Evolutionary conservation across 768 basidiomycete species (phyloP).

Genomic region (Daedalea quercina): DNA sequence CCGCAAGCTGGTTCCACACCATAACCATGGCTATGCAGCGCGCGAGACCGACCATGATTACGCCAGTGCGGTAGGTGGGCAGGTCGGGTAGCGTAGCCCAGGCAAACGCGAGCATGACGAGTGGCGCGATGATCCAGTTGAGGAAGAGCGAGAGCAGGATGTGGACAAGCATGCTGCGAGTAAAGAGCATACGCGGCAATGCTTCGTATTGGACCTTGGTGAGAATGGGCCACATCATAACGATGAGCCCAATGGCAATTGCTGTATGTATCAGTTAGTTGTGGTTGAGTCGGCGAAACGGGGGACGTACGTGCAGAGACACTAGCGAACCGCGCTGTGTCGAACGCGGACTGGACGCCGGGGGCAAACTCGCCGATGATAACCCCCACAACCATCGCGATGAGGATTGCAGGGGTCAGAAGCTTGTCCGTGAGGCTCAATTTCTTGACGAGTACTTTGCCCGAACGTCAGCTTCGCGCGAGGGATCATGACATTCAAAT

Average conservation of each 20-base stretch:
- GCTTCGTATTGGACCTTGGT: conserved; percentile 74
- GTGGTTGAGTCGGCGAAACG: neutral
- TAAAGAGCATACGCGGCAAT: conserved; percentile 49
- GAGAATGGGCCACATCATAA: conserved; percentile 87
- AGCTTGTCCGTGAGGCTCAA: conserved; percentile 52
- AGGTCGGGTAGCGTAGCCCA: conserved; percentile 84
- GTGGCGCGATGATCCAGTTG: conserved; percentile 78
- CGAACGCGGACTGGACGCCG: conserved; percentile 53
- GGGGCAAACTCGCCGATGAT: conserved; percentile 65
- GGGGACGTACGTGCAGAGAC: conserved; percentile 69
- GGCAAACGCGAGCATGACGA: conserved; percentile 79
- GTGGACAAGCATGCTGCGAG: conserved; percentile 55
- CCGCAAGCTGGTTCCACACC: conserved; percentile 36
- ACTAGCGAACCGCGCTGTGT: conserved; percentile 54
- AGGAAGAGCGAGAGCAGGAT: conserved; percentile 59
- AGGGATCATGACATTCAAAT: neutral
- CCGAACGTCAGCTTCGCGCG: neutral
- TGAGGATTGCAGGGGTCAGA: conserved; percentile 57
- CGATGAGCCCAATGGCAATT: conserved; percentile 71
- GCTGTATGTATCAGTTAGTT: conserved; percentile 34
- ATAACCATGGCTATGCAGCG: conserved; percentile 51
- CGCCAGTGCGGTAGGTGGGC: conserved; percentile 66
- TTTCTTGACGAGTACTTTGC: conserved; percentile 13
- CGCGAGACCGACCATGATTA: conserved; percentile 78
- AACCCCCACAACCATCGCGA: conserved; percentile 72